Evolutionary conservation across 2,329 filamentous ascomycete species (phyloP), one percentile per base, ranked within the genome.

Genomic region (Pestalotiopsis sp.): DNA sequence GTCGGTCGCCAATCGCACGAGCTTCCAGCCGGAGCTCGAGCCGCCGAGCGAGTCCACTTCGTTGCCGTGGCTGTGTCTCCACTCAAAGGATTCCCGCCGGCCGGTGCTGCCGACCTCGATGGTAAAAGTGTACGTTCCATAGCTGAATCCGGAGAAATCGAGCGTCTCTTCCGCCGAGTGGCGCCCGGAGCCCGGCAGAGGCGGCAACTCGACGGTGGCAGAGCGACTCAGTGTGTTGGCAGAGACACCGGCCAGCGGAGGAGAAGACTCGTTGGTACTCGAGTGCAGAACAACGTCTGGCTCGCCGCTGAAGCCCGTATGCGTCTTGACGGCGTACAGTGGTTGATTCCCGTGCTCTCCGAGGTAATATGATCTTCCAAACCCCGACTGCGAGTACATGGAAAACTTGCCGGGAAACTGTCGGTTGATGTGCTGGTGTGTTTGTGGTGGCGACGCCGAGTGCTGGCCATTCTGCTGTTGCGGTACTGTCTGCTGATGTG

Each of bases 21-120:
- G 71, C 71, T 76, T 76, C 71, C 71, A 76, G 12, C 75, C 75
- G 14, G 27, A 52, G 12, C 52, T 25, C n/a, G 58, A 41, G 36
- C 64, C 63, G 40, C 70, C 69, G 13, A 76, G 66, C 52, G 59
- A 66, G 60, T 63, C 66, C 12, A 75, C 65, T 65, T 74, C 74
- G 11, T 56, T 68, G 66, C 73, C 73, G 13, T 69, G 52, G 31
- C 71, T 75, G 20, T 61, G 58, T 23, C 74, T 72, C 75, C 75
- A 76, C 68, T 76, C 71, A 68, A 77, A 77, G 31, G 69, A 31
- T 70, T 76, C 75, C 4, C 31, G 61, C 31, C 67, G 69, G 14
- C 70, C 68, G 11, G 68, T 58, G 45, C 52, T 61, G 7, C 72
- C 71, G 4, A 75, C 72, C 17, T 72, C 70, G 41, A 72, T 59